Evolutionary conservation across 208 protist species (phyloP), one percentile per base, ranked within the genome.

Genomic region (Leishmania arabica): DNA sequence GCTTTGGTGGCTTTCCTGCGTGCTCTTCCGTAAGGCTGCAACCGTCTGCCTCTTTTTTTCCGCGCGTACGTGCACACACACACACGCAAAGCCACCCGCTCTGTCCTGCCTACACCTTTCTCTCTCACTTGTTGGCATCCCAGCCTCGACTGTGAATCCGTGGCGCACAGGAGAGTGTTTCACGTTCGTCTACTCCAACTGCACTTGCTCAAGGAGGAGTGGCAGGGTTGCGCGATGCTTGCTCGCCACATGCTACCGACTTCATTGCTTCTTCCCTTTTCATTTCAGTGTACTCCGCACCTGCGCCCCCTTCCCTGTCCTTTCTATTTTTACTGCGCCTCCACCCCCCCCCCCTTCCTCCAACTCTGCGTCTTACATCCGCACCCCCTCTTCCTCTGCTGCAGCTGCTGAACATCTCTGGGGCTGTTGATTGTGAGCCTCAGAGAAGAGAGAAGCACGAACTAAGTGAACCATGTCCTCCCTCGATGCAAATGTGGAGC

Each of bases 401-500:
- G 7, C 45, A 53, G 21, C 69, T 51, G 42, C 11, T 9, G 24
- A 40, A 6, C 31, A 40, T 76, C 40, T 7, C 49, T 45, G 72
- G 19, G 31, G 7, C n/a, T 34, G 17, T 2, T 17, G 42, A 73
- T 21, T 27, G 69, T 31, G 47, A 73, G 24, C 8, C 3, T 54
- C 3, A 54, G 21, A 3, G 69, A 73, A 73, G 31, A n/a, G 42
- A 17, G 24, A 51, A 11, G 8, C 51, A 76, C 45, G 51, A 58
- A 76, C 4, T 11, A 34, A 11, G 27, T 13, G 6, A 19, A 69
- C 24, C 11, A 85, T 86, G 66, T 51, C 69, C 24, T 75, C 84
- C 19, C 17, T 93, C 2, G 84, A 94, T 51, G 75, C 71, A 19
- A 69, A 90, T 24, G 88, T 91, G 34, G 74, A 92, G 51, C 81